These are phyloP conservation scores for Rhinocladiella mackenziei DNA, from an alignment of 2,329 filamentous ascomycete species.

Conservation along the genomic window DNA sequence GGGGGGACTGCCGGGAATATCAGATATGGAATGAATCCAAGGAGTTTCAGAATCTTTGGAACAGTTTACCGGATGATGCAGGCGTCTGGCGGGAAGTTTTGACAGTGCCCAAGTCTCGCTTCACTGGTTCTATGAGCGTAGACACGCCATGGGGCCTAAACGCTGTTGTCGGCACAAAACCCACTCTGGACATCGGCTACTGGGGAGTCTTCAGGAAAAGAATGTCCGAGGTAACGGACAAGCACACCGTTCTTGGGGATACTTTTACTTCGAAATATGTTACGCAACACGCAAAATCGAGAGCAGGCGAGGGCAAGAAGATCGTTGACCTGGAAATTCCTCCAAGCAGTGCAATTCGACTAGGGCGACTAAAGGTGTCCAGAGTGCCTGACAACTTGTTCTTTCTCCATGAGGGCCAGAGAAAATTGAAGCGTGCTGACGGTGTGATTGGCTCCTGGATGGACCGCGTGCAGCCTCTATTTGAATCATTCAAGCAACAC, in stretches of 20 bases:
- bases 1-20: slow-evolving; percentile 10
- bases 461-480: no score
- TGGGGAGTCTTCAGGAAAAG: slow-evolving; percentile 18
- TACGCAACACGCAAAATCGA: slow-evolving; percentile 3
- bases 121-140: slow-evolving; percentile 15
- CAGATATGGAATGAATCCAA: slow-evolving; percentile 9
- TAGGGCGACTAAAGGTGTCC: slow-evolving; percentile 12
- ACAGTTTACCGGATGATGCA: slow-evolving; percentile 13
- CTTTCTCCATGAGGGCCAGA: slow-evolving; percentile 14
- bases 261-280: slow-evolving; percentile 13
- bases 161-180: slow-evolving; percentile 11
- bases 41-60: slow-evolving; percentile 12
- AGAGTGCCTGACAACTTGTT: slow-evolving; percentile 17
- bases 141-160: slow-evolving; percentile 10
- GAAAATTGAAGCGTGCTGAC: no score
- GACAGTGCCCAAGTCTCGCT: slow-evolving; percentile 19
- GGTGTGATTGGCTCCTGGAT: no score
- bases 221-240: slow-evolving; percentile 9
- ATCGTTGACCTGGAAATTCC: slow-evolving; percentile 8
- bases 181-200: slow-evolving; percentile 13
- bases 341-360: background rate
- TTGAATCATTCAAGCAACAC: no score
- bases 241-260: slow-evolving; percentile 13
- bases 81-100: slow-evolving; percentile 20
- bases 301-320: slow-evolving; percentile 5